These are phyloP conservation scores for Zoysia pacifica DNA, from an alignment of 176 grass and related monocot genomes.

Conservation along the genomic window DNA sequence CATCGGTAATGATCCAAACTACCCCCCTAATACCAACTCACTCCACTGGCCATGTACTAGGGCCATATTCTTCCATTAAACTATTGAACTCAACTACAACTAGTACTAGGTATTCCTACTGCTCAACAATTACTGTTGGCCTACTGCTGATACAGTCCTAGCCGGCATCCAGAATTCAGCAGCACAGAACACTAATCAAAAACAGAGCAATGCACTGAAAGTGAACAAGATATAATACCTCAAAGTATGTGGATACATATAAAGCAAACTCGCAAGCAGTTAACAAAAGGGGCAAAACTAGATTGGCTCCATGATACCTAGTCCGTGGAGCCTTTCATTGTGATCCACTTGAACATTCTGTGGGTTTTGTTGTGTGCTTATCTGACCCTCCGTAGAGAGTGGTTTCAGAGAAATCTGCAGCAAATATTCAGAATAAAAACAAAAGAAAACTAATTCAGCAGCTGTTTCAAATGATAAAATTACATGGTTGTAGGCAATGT, in stretches of 20 bases:
- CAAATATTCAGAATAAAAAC: slow-evolving; percentile 77
- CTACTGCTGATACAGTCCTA: too few relatives aligned
- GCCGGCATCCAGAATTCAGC: too few relatives aligned
- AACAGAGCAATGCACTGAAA: too few relatives aligned
- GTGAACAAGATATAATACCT: neutral
- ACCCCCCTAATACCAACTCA: too few relatives aligned
- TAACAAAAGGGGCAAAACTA: neutral
- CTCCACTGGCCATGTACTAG: too few relatives aligned
- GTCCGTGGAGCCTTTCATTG: slow-evolving; percentile 39
- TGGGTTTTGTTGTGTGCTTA: slow-evolving; percentile 58
- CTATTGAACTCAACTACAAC: too few relatives aligned
- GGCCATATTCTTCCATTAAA: too few relatives aligned
- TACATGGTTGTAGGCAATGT: neutral
- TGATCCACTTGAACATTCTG: slow-evolving; percentile 45
- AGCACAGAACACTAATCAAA: too few relatives aligned
- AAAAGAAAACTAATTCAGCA: slow-evolving; percentile 25
- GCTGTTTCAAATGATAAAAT: neutral
- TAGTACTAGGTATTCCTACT: too few relatives aligned
- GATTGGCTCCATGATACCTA: neutral
- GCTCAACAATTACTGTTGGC: too few relatives aligned
- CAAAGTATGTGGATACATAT: neutral
- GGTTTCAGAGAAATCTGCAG: slow-evolving; percentile 82
- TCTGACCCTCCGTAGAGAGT: slow-evolving; percentile 73
- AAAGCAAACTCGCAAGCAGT: neutral
- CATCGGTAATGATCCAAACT: too few relatives aligned